Evolutionary conservation across 768 basidiomycete species (phyloP).

Genomic region (Multifurca ochricompacta): DNA sequence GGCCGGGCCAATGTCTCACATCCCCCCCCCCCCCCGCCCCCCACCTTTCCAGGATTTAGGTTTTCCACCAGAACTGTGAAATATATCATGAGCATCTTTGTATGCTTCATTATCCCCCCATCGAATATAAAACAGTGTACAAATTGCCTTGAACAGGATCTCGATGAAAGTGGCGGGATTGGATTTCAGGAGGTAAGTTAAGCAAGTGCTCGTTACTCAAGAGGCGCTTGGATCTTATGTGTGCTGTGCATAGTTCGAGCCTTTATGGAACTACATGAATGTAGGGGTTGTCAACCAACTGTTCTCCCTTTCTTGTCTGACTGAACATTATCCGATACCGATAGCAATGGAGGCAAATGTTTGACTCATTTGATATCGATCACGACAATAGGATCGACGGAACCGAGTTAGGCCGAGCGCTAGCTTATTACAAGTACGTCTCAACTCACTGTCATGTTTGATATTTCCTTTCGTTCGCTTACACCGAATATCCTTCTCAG

Average conservation of each 20-base stretch:
- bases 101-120: neutral
- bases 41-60: neutral
- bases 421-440: slow-evolving; percentile 4
- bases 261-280: slow-evolving; percentile 1
- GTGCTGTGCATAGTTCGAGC: neutral
- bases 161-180: slow-evolving; percentile 1
- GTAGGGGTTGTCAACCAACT: neutral
- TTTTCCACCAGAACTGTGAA: slow-evolving; percentile 4
- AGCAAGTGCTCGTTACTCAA: neutral
- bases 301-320: neutral
- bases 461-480: too few species aligned
- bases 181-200: slow-evolving; percentile 6
- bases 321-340: too few species aligned
- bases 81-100: slow-evolving; percentile 10
- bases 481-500: neutral
- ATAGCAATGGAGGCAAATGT: slow-evolving; percentile 9
- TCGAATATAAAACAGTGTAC: too few species aligned
- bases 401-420: neutral
- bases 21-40: too few species aligned
- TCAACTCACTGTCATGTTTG: neutral
- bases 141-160: slow-evolving; percentile 5
- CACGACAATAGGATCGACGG: slow-evolving; percentile 1
- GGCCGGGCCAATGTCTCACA: too few species aligned
- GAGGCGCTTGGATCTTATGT: neutral
- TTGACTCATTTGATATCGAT: neutral